Base-by-base conservation (phyloP, 352 stramenopile species). In the Globisporangium nagaii region DNA sequence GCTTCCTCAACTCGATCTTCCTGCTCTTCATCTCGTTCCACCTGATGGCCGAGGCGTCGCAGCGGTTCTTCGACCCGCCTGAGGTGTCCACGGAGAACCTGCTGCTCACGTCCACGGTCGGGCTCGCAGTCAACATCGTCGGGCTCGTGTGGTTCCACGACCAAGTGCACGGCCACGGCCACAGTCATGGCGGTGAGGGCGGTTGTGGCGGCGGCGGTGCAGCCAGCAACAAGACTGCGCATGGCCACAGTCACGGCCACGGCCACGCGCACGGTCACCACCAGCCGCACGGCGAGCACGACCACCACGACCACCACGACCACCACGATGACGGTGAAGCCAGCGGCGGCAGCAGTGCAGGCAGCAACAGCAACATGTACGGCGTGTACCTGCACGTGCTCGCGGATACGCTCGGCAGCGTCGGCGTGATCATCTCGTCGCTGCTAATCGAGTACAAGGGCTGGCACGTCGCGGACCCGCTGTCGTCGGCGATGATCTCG, bases 121-220 rank as follows among this genome's bases (percentile, higher is more conserved):
- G 88, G 5, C 57, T 97, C 15, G 31, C 77, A 31, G 79, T 97
- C 25, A 97, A 97, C 55, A 70, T 96, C 13, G 70, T 97, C 10
- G 88, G 88, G 0, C 70, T 97, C 10, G 74, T 95, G 22, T 96
- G 91, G 70, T 96, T 97, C 45, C 88, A 97, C 49, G 88, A 96
- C 13, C 74, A 90, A 15, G 79, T 91, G 0, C 86, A 96, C 58
- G 74, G 80, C 13, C 81, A 90, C 44, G 72, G 76, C 9, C 76
- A 91, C 51, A 76, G 68, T 27, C 71, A 88, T 48, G 68, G 54
- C 25, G 65, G 52, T n/a, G 56, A 60, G 12, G 66, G 52, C 12
- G 65, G 66, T 20, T 48, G 62, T 53, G 58, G 56, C 13, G 64
- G 82, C 27, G 64, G 52, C 19, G 62, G 75, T 35, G n/a, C 36